Evolutionary conservation across 345 rosid species (phyloP), one percentile per base, ranked within the genome.

Genomic region (Ceriops zippeliana): DNA sequence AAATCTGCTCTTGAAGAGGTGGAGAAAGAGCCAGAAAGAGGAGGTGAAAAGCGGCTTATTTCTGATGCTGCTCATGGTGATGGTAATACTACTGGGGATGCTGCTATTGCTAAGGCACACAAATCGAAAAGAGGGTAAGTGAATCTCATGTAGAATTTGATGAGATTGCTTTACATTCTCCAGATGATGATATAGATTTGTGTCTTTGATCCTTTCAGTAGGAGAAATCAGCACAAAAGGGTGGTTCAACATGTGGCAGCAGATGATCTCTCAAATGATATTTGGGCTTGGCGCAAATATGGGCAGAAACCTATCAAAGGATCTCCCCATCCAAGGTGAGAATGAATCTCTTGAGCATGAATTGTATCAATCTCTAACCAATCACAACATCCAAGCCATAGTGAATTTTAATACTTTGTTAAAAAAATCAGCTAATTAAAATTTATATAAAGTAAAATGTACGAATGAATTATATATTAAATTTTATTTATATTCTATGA

Each of bases 231-330:
- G 42, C 83, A 79, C 54, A 85, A 83, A 67, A 83, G 79, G 70
- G 81, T 82, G 56, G 91, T 89, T 75, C 75, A 78, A 47, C 86
- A 76, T 42, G 86, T 85, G 69, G 77, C 73, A 42, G 85, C 66
- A 31, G 89, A 84, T 70, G 85, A 70, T 66, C 79, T 84, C 22
- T 63, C 75, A 51, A 72, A 81, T 54, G 93, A 90, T 70, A 83
- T 22, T 79, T 90, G 96, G 96, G 90, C 96, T 56, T 90, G 93
- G 96, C 75, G 93, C 28, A 90, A 90, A 76, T 90, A 90, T 71
- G 96, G 96, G 6, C 96, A 89, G 73, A 89, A 89, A 82, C 92
- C 92, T 56, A 87, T 90, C 65, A 90, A 87, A 49, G 96, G 96
- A 53, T 90, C 96, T 26, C 91, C 91, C 4, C 80, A 84, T 82